Conservation (phyloP, 2,329 filamentous ascomycete species). For the Rachicladosporium sp. region DNA sequence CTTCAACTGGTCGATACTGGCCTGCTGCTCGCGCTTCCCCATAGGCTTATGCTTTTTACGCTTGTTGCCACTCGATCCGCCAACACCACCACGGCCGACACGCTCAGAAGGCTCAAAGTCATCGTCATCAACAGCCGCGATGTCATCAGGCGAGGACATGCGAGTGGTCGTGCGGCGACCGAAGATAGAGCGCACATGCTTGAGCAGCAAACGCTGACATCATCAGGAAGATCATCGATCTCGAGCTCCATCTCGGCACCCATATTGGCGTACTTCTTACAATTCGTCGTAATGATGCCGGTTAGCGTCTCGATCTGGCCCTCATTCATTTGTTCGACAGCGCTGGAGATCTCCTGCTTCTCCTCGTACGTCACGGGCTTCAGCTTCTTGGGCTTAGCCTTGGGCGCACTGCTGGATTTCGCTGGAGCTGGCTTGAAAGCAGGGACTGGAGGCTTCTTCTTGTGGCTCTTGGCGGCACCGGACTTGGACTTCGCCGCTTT, state of each 20-base stretch:
- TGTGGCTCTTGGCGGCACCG: constrained; percentile 7
- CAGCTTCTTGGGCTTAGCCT: constrained; percentile 45
- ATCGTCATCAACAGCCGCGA: constrained; percentile 32
- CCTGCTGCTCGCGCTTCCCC: constrained; percentile 59
- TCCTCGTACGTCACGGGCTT: constrained; percentile 62
- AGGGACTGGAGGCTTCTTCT: constrained; percentile 9
- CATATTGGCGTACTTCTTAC: constrained; percentile 52
- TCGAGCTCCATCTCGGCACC: constrained; percentile 54
- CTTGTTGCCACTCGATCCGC: constrained; percentile 34
- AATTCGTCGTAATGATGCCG: constrained; percentile 76
- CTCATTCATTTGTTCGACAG: constrained; percentile 52
- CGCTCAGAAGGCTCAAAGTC: constrained; percentile 32
- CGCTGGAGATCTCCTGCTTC: constrained; percentile 72
- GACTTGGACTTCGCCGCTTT: constrained; percentile 25
- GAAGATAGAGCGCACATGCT: constrained; percentile 38
- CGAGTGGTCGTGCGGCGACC: constrained; percentile 11
- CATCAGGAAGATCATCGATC: constrained; percentile 45
- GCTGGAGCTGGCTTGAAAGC: constrained; percentile 5
- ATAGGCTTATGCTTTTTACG: constrained; percentile 67
- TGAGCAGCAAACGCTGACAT: constrained; percentile 45
- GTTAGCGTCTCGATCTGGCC: constrained; percentile 70
- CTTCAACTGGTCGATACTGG: constrained; percentile 51
- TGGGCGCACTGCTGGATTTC: constrained; percentile 9
- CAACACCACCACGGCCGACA: constrained; percentile 12
- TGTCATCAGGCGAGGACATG: constrained; percentile 20